phyloP scores from a whole-genome alignment of 352 stramenopile species.

The Thalassiosira hispida region DNA sequence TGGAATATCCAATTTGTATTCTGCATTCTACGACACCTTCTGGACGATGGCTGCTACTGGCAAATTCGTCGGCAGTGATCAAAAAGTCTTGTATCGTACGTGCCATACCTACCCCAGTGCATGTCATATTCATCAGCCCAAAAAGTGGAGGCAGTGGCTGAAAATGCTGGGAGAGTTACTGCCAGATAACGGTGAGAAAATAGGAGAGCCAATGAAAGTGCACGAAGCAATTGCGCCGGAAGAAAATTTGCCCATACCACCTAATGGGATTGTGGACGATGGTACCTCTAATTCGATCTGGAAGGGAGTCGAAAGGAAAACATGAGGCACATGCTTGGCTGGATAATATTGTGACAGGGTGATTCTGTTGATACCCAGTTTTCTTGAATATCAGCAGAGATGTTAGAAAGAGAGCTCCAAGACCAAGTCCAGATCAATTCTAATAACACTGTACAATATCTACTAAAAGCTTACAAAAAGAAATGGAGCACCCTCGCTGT shows the following conservation, averaged over 20 bases:
- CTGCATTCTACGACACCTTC: slow-evolving; percentile 56
- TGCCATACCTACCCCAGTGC: slow-evolving; percentile 50
- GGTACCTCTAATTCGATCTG: slow-evolving; percentile 31
- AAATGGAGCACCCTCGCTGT: too few relatives aligned
- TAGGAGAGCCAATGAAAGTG: slow-evolving; percentile 36
- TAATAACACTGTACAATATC: too few relatives aligned
- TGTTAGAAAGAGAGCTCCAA: too few relatives aligned
- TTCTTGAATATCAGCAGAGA: too few relatives aligned
- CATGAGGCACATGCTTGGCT: background rate
- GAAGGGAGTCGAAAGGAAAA: slow-evolving; percentile 20
- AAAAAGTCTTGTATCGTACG: slow-evolving; percentile 58
- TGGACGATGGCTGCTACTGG: slow-evolving; percentile 51
- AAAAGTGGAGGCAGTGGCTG: slow-evolving; percentile 37
- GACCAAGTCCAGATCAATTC: background rate
- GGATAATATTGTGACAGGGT: too few relatives aligned
- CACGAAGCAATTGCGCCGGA: slow-evolving; percentile 23
- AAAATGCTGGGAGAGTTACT: slow-evolving; percentile 54
- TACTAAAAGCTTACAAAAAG: too few relatives aligned
- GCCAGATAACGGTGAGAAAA: slow-evolving; percentile 32
- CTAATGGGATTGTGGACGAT: slow-evolving; percentile 49
- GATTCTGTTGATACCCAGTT: too few relatives aligned
- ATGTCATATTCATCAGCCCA: slow-evolving; percentile 54
- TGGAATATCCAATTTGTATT: slow-evolving; percentile 58
- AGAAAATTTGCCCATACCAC: slow-evolving; percentile 44
- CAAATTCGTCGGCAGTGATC: slow-evolving; percentile 60